A percentile compares a stretch with the other conserved stretches of the same genome.
Conservation (phyloP, 2,329 filamentous ascomycete species). For the Fusarium compactum region DNA sequence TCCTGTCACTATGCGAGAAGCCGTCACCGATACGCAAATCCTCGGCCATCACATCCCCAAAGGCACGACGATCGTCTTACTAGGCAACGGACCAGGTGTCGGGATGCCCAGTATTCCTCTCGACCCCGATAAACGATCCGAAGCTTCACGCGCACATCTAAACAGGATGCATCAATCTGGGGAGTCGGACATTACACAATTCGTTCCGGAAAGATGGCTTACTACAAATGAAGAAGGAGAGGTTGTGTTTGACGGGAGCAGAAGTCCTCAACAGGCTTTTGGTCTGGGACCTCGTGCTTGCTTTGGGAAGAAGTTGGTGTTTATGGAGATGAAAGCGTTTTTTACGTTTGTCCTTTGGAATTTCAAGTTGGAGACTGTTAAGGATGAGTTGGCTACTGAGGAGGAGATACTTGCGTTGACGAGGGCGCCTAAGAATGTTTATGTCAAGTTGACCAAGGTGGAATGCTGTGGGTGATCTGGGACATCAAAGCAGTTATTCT, state of each 20-base stretch:
- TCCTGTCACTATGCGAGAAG: constrained; percentile 46
- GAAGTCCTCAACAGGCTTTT: constrained; percentile 33
- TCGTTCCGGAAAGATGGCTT: constrained; percentile 55
- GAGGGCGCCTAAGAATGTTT: constrained; percentile 27
- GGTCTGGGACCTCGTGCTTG: constrained; percentile 36
- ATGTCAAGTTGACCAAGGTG: constrained; percentile 1
- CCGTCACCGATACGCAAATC: constrained; percentile 49
- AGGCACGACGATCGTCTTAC: constrained; percentile 49
- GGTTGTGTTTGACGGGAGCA: constrained; percentile 25
- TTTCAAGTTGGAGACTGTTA: constrained; percentile 4
- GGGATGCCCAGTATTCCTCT: constrained; percentile 41
- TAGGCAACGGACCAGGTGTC: constrained; percentile 44
- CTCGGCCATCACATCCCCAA: constrained; percentile 52
- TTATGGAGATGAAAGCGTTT: constrained; percentile 30
- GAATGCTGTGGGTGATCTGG: neutral
- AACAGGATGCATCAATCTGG: constrained; percentile 36
- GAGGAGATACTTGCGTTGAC: constrained; percentile 27
- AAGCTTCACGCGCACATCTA: neutral
- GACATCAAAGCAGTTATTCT: no score
- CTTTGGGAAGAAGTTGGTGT: constrained; percentile 39
- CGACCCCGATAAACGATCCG: constrained; percentile 27
- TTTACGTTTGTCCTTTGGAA: constrained; percentile 24
- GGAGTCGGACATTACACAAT: constrained; percentile 43
- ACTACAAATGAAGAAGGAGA: constrained; percentile 15
- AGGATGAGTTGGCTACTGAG: constrained; percentile 8